Percentiles rank a stretch among this genome's conserved stretches.
These are phyloP conservation scores for Pontederia paniculata DNA, from an alignment of 176 grass and related monocot species.

Conservation along the genomic window DNA sequence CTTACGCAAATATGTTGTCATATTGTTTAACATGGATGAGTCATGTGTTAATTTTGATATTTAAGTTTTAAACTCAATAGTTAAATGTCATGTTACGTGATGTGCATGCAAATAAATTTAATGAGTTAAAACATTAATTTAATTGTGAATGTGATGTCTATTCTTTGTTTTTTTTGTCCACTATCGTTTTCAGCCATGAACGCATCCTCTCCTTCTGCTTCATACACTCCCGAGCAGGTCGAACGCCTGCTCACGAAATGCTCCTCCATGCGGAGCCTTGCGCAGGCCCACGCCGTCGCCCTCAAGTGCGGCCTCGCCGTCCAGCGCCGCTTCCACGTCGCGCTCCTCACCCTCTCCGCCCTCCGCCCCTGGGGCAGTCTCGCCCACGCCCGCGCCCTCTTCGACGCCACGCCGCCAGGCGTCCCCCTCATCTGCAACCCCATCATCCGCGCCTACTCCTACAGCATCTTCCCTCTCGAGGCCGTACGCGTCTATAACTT, in stretches of 20 bases:
- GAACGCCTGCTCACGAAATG: conserved; percentile 15
- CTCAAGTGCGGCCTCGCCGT: conserved; percentile 36
- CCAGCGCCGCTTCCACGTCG: conserved; percentile 18
- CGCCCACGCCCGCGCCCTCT: conserved; percentile 33
- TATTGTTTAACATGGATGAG: no score
- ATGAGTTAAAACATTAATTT: no score
- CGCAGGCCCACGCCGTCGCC: conserved; percentile 34
- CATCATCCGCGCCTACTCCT: conserved; percentile 27
- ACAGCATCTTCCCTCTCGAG: conserved; percentile 15
- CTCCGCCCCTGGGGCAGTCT: conserved; percentile 27
- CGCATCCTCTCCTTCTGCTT: no score
- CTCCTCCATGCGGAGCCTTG: neutral
- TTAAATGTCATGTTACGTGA: no score
- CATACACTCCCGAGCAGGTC: neutral
- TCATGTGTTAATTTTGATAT: no score
- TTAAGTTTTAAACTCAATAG: no score
- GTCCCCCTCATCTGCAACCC: conserved; percentile 38
- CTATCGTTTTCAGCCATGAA: no score
- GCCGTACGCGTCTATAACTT: conserved; percentile 33
- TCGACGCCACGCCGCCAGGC: conserved; percentile 25
- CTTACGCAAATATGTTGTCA: no score
- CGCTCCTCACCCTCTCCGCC: conserved; percentile 40
- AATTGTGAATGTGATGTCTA: no score
- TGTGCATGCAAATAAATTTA: no score
- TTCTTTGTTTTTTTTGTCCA: no score